Conservation (phyloP, 345 rosid genomes). For the Sonneratia alba region DNA sequence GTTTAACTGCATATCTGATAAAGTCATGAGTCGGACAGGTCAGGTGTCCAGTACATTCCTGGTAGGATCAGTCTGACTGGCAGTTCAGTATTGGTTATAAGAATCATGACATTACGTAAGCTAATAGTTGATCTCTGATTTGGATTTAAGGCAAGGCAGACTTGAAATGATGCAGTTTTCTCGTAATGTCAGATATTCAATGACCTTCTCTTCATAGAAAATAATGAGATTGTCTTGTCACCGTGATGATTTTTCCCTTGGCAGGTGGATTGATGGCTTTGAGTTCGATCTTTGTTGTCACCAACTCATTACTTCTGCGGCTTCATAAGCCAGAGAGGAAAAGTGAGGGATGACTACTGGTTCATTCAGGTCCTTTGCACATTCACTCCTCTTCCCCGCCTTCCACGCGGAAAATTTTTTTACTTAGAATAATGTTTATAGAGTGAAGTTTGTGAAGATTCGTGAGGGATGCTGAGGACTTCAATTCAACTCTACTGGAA, state of each 20-base stretch:
- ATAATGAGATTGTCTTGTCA: background rate
- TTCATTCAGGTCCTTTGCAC: background rate
- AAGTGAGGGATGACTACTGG: constrained; percentile 6
- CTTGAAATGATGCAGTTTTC: background rate
- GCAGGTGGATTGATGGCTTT: constrained; percentile 90
- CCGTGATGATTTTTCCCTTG: constrained; percentile 1
- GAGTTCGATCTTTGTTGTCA: constrained; percentile 82
- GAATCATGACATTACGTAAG: too few relatives aligned
- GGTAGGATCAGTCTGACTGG: too few relatives aligned
- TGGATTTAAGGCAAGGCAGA: background rate
- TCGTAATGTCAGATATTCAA: background rate
- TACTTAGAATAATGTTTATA: background rate
- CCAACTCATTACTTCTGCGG: constrained; percentile 74
- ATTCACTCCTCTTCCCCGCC: background rate
- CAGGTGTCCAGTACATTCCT: background rate
- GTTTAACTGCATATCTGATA: background rate
- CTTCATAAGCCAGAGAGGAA: constrained; percentile 35
- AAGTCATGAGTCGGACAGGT: background rate
- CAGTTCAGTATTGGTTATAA: too few relatives aligned
- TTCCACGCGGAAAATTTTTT: background rate
- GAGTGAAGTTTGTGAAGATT: background rate
- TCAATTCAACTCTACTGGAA: background rate
- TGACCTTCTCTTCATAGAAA: background rate
- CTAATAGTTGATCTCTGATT: background rate
- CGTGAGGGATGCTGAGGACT: background rate